phyloP scores from a whole-genome alignment of 139 green algal species.

The Picochlorum sp. region DNA sequence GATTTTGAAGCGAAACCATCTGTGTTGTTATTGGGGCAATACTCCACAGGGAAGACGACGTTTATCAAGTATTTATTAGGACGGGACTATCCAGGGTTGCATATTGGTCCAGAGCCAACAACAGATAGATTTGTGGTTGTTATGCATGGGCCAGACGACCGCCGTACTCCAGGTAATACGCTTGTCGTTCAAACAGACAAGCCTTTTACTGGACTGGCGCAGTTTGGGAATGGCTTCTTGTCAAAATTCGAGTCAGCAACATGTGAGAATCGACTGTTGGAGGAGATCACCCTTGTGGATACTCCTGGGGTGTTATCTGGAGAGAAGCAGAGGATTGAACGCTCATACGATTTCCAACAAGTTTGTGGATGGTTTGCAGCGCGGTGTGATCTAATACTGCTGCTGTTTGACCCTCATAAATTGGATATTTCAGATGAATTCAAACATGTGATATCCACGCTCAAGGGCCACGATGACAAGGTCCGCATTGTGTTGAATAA shows the following conservation, averaged over 20 bases:
- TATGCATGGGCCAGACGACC: slow-evolving; percentile 65
- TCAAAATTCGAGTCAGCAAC: slow-evolving; percentile 81
- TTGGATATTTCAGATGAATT: slow-evolving; percentile 93
- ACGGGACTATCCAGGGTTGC: slow-evolving; percentile 79
- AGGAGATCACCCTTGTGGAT: slow-evolving; percentile 88
- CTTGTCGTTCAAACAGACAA: slow-evolving; percentile 89
- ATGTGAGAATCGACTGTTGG: slow-evolving; percentile 74
- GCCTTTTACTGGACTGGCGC: slow-evolving; percentile 54
- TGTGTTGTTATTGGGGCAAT: slow-evolving; percentile 95
- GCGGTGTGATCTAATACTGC: slow-evolving; percentile 90
- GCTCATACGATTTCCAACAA: slow-evolving; percentile 86
- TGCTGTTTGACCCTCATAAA: slow-evolving; percentile 98
- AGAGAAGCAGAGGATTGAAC: slow-evolving; percentile 93
- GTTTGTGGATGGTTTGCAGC: slow-evolving; percentile 87
- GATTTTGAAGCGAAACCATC: slow-evolving; percentile 96
- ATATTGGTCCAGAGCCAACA: slow-evolving; percentile 96
- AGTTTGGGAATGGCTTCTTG: slow-evolving; percentile 82
- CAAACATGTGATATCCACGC: slow-evolving; percentile 71
- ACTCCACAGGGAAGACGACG: slow-evolving; percentile 94
- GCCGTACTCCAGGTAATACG: slow-evolving; percentile 89
- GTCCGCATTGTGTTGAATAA: slow-evolving; percentile 97
- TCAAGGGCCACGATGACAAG: slow-evolving; percentile 90
- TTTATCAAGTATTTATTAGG: slow-evolving; percentile 95
- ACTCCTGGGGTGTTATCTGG: slow-evolving; percentile 89
- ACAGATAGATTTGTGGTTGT: slow-evolving; percentile 97